phyloP scores from a whole-genome alignment of 257 asterid genomes.

The Solanum dulcamara region DNA sequence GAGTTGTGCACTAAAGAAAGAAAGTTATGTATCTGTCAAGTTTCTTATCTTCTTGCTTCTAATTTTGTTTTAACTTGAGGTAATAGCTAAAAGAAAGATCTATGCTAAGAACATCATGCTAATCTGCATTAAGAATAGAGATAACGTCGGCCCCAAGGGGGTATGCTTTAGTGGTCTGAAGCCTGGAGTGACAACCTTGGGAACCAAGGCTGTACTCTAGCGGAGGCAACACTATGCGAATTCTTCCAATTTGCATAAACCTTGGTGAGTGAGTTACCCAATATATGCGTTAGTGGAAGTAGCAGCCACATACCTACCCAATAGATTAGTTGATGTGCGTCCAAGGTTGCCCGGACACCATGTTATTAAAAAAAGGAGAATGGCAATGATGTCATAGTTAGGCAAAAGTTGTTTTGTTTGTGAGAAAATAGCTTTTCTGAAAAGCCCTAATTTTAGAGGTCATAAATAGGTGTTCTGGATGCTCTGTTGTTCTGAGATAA shows the following conservation, averaged over 20 bases:
- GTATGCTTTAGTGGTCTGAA: background rate
- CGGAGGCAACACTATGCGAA: background rate
- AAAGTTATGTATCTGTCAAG: background rate
- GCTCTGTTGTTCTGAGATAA: background rate
- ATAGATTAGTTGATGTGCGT: background rate
- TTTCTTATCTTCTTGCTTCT: background rate
- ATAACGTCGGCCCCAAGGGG: background rate
- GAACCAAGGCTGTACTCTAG: background rate
- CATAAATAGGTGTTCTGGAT: background rate
- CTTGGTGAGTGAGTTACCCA: background rate
- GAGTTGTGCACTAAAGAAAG: background rate
- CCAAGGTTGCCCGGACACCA: background rate
- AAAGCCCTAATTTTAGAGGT: background rate
- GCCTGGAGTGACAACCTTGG: background rate
- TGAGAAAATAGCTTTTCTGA: background rate
- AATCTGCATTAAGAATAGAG: background rate
- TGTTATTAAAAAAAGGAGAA: background rate
- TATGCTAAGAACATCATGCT: background rate
- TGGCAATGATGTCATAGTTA: background rate
- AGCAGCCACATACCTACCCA: background rate
- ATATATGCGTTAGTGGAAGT: background rate
- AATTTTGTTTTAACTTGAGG: background rate
- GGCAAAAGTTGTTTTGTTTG: background rate
- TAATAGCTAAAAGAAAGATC: background rate
- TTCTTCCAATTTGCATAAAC: background rate